A percentile compares a stretch with the other conserved stretches of the same genome.
These are phyloP conservation scores for Gossypium lobatum DNA, from an alignment of 441 rosid genomes.

Conservation along the genomic window DNA sequence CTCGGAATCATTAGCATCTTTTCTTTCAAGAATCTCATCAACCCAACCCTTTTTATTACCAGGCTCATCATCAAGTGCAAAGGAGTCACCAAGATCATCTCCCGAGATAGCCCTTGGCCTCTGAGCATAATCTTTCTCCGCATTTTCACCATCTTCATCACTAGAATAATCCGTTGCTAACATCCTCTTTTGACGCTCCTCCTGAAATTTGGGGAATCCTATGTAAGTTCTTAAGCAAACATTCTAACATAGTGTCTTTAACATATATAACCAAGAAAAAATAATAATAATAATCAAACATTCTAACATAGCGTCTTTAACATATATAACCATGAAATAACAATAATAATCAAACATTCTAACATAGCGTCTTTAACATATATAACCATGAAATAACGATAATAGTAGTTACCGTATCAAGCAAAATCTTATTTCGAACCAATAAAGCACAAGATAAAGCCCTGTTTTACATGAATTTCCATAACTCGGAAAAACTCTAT, in stretches of 20 bases:
- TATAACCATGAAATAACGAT: background rate
- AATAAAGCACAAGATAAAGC: background rate
- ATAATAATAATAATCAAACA: too few species aligned
- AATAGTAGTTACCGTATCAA: background rate
- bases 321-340: background rate
- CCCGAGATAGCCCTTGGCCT: constrained; percentile 51
- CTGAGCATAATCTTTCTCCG: constrained; percentile 32
- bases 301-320: background rate
- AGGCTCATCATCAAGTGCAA: constrained; percentile 53
- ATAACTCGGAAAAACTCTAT: background rate
- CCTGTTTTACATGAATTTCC: background rate
- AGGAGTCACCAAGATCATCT: constrained; percentile 92
- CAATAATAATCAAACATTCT: background rate
- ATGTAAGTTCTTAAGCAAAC: background rate
- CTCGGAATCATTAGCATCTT: constrained; percentile 44
- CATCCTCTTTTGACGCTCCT: constrained; percentile 79
- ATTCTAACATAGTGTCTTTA: background rate
- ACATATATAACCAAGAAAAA: too few species aligned
- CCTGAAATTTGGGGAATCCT: constrained; percentile 37
- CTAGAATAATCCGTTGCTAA: constrained; percentile 56
- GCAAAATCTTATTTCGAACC: background rate
- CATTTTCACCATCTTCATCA: constrained; percentile 62
- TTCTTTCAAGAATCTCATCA: constrained; percentile 73
- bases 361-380: background rate
- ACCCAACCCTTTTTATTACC: constrained; percentile 64